Evolutionary conservation across 257 asterid genomes (phyloP).

Genomic region (Scutellaria minor): DNA sequence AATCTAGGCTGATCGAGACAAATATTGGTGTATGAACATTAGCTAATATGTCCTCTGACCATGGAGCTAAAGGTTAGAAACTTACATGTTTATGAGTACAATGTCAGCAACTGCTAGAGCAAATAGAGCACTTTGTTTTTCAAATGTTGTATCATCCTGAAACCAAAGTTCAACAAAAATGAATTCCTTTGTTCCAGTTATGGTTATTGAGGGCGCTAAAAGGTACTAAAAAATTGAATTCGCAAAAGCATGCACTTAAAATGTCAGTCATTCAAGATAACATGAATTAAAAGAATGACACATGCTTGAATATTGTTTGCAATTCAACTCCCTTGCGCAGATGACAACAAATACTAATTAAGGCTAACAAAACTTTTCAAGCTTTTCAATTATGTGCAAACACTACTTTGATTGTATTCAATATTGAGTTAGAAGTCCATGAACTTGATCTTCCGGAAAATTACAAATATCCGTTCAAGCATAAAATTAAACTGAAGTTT

Average conservation of each 20-base stretch:
- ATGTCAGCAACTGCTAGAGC: constrained; percentile 57
- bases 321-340: background rate
- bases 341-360: background rate
- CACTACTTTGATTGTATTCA: background rate
- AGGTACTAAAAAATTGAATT: constrained; percentile 14
- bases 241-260: background rate
- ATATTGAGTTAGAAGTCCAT: background rate
- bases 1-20: background rate
- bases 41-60: constrained; percentile 3
- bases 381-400: background rate
- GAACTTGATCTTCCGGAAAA: background rate
- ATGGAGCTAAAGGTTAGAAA: constrained; percentile 27
- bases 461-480: background rate
- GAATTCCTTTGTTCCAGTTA: background rate
- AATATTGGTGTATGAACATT: background rate
- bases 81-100: constrained; percentile 66
- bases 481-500: background rate
- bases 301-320: constrained; percentile 12
- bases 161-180: constrained; percentile 28
- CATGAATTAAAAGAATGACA: background rate
- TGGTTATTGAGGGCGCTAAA: constrained; percentile 4
- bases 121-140: constrained; percentile 63
- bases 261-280: constrained; percentile 2
- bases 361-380: background rate
- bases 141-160: constrained; percentile 63